Evolutionary conservation across 2,329 filamentous ascomycete species (phyloP), one percentile per base, ranked within the genome.

Genomic region (Hymenoscyphus infarciens): DNA sequence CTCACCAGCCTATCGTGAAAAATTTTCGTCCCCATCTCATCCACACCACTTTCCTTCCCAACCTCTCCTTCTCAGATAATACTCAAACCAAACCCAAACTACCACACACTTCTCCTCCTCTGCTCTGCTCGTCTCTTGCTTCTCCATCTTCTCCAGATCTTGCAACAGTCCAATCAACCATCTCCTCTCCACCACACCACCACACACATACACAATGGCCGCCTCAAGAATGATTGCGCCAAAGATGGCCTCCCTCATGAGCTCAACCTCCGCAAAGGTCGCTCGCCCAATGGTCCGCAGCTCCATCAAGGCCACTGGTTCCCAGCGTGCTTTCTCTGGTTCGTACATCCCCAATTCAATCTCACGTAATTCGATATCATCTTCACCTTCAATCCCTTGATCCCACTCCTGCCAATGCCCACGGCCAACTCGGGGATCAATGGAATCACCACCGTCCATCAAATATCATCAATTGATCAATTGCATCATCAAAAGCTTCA

Each of bases 281-380:
- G 88, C 88, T 79, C 89, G 89, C 80, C 88, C 89, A 81, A 87
- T 87, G 78, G 79, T 87, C 76, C 87, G 87, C 75, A 81, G 82
- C 75, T 82, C 83, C 76, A 75, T 87, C 74, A 81, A 82, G 77
- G 42, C 56, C 79, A 82, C 82, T 78, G 84, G 56, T 61, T 66
- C 88, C 82, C 90, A 89, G 84, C 89, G 89, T 79, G 88, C 88
- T 81, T 86, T 89, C 81, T 83, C 86, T 76, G 86, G 87, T 90
- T 86, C 82, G 85, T 81, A 56, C 33, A n/a, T 22, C 15, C 38
- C 59, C 39, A 60, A 59, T 59, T 39, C 42, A 31, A 39, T 53
- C 19, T 53, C 42, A 49, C 42, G 19, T 49, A 49, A 49, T 22
- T 22, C 19, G 8, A 49, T 49, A 22, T 22, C 42, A 31, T 31